Conservation (phyloP, 2,329 filamentous ascomycete genomes). For the Aspergillus sp. region DNA sequence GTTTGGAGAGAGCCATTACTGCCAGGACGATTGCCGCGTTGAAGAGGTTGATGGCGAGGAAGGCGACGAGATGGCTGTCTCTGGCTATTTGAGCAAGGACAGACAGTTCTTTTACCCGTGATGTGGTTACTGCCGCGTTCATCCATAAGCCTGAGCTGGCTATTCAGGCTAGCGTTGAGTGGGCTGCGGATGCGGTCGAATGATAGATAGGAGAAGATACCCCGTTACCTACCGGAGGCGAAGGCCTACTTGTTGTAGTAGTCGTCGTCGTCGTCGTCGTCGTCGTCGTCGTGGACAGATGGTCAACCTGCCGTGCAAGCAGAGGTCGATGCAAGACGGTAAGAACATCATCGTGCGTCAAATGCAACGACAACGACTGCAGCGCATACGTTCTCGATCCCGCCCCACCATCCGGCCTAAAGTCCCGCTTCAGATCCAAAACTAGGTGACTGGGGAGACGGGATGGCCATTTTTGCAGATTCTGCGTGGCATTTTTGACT, state of each 20-base stretch:
- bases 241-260: background rate
- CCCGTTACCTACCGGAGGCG: conserved; percentile 1
- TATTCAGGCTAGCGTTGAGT: conserved; percentile 1
- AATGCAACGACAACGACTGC: conserved; percentile 36
- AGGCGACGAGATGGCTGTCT: conserved; percentile 38
- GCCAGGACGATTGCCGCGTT: conserved; percentile 39
- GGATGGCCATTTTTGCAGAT: conserved; percentile 12
- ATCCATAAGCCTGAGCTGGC: conserved; percentile 16
- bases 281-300: conserved; percentile 10
- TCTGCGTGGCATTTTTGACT: conserved; percentile 12
- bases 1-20: conserved; percentile 36
- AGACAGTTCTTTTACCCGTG: conserved; percentile 26
- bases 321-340: conserved; percentile 39
- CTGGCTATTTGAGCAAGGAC: conserved; percentile 31
- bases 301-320: conserved; percentile 29
- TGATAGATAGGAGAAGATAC: background rate
- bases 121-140: conserved; percentile 34
- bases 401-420: conserved; percentile 3
- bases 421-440: conserved; percentile 13
- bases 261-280: background rate
- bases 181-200: background rate
- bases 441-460: conserved; percentile 11
- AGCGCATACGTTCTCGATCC: conserved; percentile 17
- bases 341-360: conserved; percentile 38
- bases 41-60: conserved; percentile 40